These are phyloP conservation scores for Hymenotorrendiella dingleyae DNA, from an alignment of 2,329 filamentous ascomycete species.

Conservation along the genomic window DNA sequence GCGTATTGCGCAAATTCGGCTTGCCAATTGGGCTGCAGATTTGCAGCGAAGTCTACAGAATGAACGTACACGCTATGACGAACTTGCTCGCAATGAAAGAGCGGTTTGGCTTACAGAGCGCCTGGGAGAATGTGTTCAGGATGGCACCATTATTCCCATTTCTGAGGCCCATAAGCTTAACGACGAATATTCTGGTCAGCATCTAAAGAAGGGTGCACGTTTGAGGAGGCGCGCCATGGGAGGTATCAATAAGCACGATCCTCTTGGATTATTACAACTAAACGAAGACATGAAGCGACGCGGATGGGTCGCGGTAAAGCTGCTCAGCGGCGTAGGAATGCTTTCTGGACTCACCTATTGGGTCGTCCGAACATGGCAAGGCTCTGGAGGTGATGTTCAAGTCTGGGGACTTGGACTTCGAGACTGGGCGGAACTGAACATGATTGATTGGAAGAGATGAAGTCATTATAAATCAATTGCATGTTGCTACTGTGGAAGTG, in stretches of 20 bases:
- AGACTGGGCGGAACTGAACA: constrained; percentile 22
- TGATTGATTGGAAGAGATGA: constrained; percentile 15
- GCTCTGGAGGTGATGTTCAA: constrained; percentile 8
- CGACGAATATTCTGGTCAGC: constrained; percentile 9
- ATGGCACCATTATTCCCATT: constrained; percentile 55
- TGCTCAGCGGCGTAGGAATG: constrained; percentile 68
- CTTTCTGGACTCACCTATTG: constrained; percentile 67
- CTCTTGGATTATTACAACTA: constrained; percentile 69
- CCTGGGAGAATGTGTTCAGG: constrained; percentile 60
- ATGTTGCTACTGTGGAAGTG: no score
- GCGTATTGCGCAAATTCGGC: constrained; percentile 57
- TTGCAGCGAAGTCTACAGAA: constrained; percentile 70
- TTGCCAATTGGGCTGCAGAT: constrained; percentile 78
- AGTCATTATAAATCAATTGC: no score
- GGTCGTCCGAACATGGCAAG: constrained; percentile 36
- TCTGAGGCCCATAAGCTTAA: constrained; percentile 29
- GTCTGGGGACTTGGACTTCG: constrained; percentile 16
- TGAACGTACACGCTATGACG: constrained; percentile 64
- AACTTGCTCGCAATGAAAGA: constrained; percentile 55
- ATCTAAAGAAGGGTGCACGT: constrained; percentile 21
- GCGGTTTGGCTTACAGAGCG: constrained; percentile 63
- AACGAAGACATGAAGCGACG: constrained; percentile 58
- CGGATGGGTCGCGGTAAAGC: constrained; percentile 63
- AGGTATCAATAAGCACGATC: constrained; percentile 52
- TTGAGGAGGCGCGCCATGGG: constrained; percentile 6